phyloP scores from a whole-genome alignment of 2,329 filamentous ascomycete genomes.

The Cladosporium phlei region DNA sequence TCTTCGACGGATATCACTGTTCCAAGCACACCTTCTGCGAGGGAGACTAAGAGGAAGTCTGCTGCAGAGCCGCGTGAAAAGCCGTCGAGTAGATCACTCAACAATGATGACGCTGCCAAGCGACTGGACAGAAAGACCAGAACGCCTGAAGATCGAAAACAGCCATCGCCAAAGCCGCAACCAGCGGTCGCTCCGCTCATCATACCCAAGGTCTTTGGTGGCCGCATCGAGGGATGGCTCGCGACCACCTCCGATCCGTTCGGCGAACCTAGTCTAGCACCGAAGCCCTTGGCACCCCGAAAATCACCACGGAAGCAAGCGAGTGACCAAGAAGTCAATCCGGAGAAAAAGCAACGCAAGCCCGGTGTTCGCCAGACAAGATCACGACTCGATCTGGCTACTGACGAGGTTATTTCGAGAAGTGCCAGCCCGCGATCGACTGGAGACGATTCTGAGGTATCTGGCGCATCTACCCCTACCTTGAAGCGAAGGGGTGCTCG shows the following conservation, averaged over 20 bases:
- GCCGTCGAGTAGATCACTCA: conserved; percentile 4
- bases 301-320: conserved; percentile 18
- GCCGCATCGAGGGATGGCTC: conserved; percentile 60
- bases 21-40: conserved; percentile 22
- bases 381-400: conserved; percentile 20
- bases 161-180: conserved; percentile 9
- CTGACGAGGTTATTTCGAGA: conserved; percentile 12
- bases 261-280: conserved; percentile 32
- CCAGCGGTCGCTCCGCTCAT: conserved; percentile 32
- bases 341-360: conserved; percentile 13
- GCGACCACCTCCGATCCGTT: conserved; percentile 36
- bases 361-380: conserved; percentile 18
- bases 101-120: background rate
- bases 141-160: conserved; percentile 1
- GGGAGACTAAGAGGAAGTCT: background rate
- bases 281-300: conserved; percentile 25
- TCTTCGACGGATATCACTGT: conserved; percentile 29
- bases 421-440: conserved; percentile 8
- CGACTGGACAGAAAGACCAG: background rate
- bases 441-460: conserved; percentile 11
- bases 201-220: conserved; percentile 43
- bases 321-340: conserved; percentile 13
- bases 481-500: conserved; percentile 34
- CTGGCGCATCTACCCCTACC: conserved; percentile 19
- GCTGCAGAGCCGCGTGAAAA: conserved; percentile 2